phyloP scores from a whole-genome alignment of 2,329 filamentous ascomycete species.

The Fusarium anguioides region DNA sequence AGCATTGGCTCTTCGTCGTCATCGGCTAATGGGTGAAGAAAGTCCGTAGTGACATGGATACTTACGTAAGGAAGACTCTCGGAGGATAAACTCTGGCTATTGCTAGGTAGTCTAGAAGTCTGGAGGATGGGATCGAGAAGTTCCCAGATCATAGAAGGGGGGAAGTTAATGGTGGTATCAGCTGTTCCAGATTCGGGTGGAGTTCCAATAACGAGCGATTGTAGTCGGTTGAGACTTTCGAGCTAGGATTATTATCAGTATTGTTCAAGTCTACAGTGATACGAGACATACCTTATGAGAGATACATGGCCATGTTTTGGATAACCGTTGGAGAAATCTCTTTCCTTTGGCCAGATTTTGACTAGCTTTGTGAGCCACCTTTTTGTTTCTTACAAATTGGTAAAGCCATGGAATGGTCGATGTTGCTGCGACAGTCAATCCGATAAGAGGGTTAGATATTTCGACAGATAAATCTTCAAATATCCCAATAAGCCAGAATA shows the following conservation, averaged over 20 bases:
- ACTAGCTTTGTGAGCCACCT: constrained; percentile 1
- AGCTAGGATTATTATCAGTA: background rate
- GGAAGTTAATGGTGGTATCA: constrained; percentile 5
- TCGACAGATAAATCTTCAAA: constrained; percentile 7
- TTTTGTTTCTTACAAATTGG: constrained; percentile 3
- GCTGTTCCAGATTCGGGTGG: background rate
- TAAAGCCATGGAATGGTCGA: constrained; percentile 16
- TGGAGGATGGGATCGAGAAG: constrained; percentile 5
- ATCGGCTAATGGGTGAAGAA: constrained; percentile 14
- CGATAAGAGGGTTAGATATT: background rate
- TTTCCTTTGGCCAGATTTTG: background rate
- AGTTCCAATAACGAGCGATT: background rate
- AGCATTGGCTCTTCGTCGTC: background rate
- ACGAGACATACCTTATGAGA: background rate
- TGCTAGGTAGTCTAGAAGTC: background rate
- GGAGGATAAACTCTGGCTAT: accelerated
- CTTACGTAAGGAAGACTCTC: background rate
- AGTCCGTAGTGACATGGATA: constrained; percentile 19
- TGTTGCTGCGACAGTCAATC: constrained; percentile 12
- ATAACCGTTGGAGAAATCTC: background rate
- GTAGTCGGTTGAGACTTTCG: background rate
- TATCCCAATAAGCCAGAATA: constrained; percentile 20
- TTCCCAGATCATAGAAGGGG: constrained; percentile 20
- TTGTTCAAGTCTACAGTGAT: accelerated
- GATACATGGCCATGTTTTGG: constrained; percentile 6